These are phyloP conservation scores for Penicillium decumbens DNA, from an alignment of 2,329 filamentous ascomycete species.

Conservation along the genomic window DNA sequence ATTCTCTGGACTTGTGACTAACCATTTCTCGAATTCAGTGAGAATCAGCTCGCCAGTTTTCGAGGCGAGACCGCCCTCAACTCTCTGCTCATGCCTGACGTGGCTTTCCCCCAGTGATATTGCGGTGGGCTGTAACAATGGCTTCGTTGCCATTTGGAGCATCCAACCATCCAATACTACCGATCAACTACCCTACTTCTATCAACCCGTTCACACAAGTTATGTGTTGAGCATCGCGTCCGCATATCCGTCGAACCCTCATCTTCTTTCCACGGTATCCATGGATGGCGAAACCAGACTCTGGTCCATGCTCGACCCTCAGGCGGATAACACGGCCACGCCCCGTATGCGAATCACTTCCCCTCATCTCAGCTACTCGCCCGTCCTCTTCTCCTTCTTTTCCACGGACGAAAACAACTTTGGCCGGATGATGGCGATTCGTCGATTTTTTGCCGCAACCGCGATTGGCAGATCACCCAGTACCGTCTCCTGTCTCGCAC, in stretches of 20 bases:
- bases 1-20: neutral
- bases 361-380: constrained; percentile 51
- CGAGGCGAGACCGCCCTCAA: constrained; percentile 46
- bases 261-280: constrained; percentile 50
- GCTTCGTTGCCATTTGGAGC: constrained; percentile 53
- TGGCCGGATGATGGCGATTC: constrained; percentile 46
- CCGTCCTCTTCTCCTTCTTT: constrained; percentile 52
- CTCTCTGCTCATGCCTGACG: constrained; percentile 53
- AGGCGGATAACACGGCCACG: constrained; percentile 43
- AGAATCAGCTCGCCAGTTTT: constrained; percentile 48
- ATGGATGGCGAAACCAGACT: constrained; percentile 55
- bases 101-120: constrained; percentile 56
- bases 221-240: constrained; percentile 42
- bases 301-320: constrained; percentile 50
- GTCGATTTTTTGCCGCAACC: constrained; percentile 50
- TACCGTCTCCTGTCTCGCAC: constrained; percentile 32
- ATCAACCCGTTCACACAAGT: constrained; percentile 35
- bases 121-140: constrained; percentile 54
- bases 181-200: constrained; percentile 33
- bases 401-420: constrained; percentile 53
- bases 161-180: constrained; percentile 24
- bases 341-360: constrained; percentile 50
- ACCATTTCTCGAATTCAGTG: constrained; percentile 25
- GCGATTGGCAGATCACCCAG: constrained; percentile 47
- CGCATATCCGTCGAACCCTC: constrained; percentile 52